Percentiles rank a stretch among this genome's conserved stretches.
Evolutionary conservation across 371 early-diverging fungal species (phyloP).

Genomic region (Capillidium rhysosporum): DNA sequence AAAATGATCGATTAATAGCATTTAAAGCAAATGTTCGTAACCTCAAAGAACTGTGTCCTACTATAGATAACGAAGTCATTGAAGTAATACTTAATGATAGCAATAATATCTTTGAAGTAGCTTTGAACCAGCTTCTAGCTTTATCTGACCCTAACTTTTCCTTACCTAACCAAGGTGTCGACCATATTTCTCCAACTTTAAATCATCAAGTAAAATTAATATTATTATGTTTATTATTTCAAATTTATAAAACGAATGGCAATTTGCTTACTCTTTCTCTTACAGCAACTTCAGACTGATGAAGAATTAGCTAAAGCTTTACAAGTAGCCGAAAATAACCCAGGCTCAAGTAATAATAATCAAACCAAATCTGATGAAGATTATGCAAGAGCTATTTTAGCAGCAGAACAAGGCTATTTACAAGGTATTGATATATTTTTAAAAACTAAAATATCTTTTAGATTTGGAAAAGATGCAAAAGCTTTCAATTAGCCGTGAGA

Average conservation of each 20-base stretch:
- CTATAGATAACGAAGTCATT: conserved; percentile 1
- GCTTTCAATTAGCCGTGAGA: too few relatives aligned
- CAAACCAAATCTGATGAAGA: conserved; percentile 3
- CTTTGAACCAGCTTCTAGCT: neutral
- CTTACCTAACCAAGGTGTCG: too few relatives aligned
- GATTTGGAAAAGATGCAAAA: too few relatives aligned
- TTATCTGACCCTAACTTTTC: neutral
- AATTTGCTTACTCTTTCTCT: neutral
- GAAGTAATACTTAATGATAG: conserved; percentile 2
- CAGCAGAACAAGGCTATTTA: neutral
- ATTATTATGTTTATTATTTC: neutral
- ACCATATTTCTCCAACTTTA: neutral
- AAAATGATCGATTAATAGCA: too few relatives aligned
- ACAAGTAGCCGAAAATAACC: neutral
- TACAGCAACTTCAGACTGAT: neutral
- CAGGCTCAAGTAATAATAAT: neutral
- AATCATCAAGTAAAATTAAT: neutral
- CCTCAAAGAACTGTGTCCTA: conserved; percentile 1
- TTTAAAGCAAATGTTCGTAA: neutral
- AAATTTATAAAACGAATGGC: neutral
- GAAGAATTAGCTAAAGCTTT: conserved; percentile 5
- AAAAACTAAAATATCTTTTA: too few relatives aligned
- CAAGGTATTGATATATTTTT: neutral
- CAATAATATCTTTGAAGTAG: neutral
- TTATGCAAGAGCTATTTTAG: conserved; percentile 6